These are phyloP conservation scores for Gloeopeniophorella convolvens DNA, from an alignment of 768 basidiomycete species.

Conservation along the genomic window DNA sequence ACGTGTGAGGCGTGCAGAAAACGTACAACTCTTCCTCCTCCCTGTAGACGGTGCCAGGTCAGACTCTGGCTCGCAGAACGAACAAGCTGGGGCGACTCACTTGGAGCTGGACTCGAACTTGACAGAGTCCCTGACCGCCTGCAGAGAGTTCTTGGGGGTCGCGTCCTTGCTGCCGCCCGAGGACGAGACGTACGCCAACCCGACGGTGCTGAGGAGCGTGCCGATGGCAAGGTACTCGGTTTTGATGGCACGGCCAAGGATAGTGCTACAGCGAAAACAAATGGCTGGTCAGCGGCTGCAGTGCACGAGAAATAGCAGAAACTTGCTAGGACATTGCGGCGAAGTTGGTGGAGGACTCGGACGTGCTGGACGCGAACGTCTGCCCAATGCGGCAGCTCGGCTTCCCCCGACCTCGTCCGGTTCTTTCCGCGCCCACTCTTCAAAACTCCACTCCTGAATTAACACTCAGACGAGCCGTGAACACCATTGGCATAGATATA, in stretches of 20 bases:
- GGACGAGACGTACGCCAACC: constrained; percentile 45
- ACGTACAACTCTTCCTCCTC: constrained; percentile 85
- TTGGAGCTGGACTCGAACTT: constrained; percentile 61
- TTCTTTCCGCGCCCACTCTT: too few relatives aligned
- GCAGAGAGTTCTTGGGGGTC: constrained; percentile 33
- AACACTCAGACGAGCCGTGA: too few relatives aligned
- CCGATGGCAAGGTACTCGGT: constrained; percentile 75
- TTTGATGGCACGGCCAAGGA: constrained; percentile 75
- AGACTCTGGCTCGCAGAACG: constrained; percentile 1
- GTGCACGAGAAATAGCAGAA: not conserved
- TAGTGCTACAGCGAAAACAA: constrained; percentile 40
- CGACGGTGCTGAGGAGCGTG: constrained; percentile 52
- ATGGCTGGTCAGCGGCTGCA: not conserved
- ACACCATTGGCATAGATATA: too few relatives aligned
- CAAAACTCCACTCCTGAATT: too few relatives aligned
- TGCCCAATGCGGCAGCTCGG: not conserved
- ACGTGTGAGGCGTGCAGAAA: constrained; percentile 14
- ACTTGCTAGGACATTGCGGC: constrained; percentile 42
- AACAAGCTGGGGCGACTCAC: constrained; percentile 34
- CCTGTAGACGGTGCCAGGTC: constrained; percentile 32
- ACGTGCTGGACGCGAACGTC: not conserved
- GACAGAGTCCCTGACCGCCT: constrained; percentile 54
- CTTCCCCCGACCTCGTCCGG: too few relatives aligned
- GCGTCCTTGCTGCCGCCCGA: constrained; percentile 51
- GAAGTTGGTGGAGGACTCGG: not conserved